Evolutionary conservation across 2,329 filamentous ascomycete species (phyloP), one percentile per base, ranked within the genome.

Genomic region (Pseudopithomyces maydicus): DNA sequence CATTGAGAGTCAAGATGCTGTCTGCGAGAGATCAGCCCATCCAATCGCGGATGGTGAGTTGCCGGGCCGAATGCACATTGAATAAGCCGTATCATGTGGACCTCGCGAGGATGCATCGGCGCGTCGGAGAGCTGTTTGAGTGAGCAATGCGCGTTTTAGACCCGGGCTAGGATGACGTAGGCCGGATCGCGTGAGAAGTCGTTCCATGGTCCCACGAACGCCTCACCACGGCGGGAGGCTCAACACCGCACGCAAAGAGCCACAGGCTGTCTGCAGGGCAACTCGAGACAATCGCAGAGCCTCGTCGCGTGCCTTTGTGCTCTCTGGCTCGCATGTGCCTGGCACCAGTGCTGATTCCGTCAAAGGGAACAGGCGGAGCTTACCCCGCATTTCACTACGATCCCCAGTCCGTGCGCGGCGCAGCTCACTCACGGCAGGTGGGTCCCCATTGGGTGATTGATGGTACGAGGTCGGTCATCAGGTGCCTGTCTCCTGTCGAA

Each of bases 401-500:
- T 32, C 60, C 61, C 65, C 63, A 29, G 62, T 51, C 67, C 65
- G 66, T 58, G 57, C 58, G 36, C 51, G 7, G 35, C 36, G 46
- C 54, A 61, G 57, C 54, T 56, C 36, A 46, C 33, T 26, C 43
- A 51, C 45, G 46, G 48, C 52, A 57, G 36, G 61, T 59, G 58
- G 15, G 48, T 55, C 57, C 47, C 59, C 42, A 66, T 64, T 62
- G 58, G 52, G 62, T 53, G 59, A 56, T 62, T 52, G 57, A 56
- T 72, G 70, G 68, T 72, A 69, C 64, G 63, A 17, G 38, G 38
- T 19, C 12, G n/a, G 62, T 69, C 66, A 74, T 72, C 72, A 75
- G 70, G 68, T 75, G 72, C 74, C 68, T 48, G 52, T 53, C 56
- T 54, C 59, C 65, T 71, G 65, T 63, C 60, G 14, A 59, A 56